Evolutionary conservation across 371 early-diverging fungal species (phyloP), one percentile per base, ranked within the genome.

Genomic region (Coemansia sp.): DNA sequence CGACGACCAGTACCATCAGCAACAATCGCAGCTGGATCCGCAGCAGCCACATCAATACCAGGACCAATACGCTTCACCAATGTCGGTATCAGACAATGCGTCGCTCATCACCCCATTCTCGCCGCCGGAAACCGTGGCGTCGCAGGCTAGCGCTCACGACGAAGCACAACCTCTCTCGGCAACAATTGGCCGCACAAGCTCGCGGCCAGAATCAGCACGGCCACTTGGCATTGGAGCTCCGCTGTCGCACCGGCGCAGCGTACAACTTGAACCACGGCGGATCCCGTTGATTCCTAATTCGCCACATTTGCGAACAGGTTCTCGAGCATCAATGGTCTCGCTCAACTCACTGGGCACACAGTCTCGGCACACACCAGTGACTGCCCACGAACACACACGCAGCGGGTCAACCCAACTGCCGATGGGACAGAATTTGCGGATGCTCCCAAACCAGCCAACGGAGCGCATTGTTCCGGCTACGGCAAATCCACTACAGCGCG

Each of bases 251-350:
- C 70, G 70, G 8, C 60, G 61, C 23, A 70, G 70, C 44, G 70
- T 57, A 40, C 55, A 65, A 12, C 52, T 65, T 19, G 70, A 70
- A 23, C 48, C 56, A 2, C 66, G 71, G 1, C 52, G 66, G 9
- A n/a, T 73, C 53, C 74, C 74, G 17, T 70, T 70, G 24, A 65
- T 73, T 39, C 74, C 66, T 6, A 67, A 67, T 49, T 63, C 63
- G 21, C 67, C 67, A 13, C 67, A 67, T 24, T 39, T 68, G 56
- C 71, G 74, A 26, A 21, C 74, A 6, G 19, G 53, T 7, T 73
- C 74, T 7, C 71, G 66, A 15, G 46, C 61, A 13, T 73, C 74
- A n/a, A 28, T 66, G 40, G 48, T 58, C 17, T 70, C 74, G 21
- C 58, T 58, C 36, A 46, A 48, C 15, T 49, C 65, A 7, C 15